Evolutionary conservation across 2,329 filamentous ascomycete species (phyloP), one percentile per base, ranked within the genome.

Genomic region (Nemania sp.): DNA sequence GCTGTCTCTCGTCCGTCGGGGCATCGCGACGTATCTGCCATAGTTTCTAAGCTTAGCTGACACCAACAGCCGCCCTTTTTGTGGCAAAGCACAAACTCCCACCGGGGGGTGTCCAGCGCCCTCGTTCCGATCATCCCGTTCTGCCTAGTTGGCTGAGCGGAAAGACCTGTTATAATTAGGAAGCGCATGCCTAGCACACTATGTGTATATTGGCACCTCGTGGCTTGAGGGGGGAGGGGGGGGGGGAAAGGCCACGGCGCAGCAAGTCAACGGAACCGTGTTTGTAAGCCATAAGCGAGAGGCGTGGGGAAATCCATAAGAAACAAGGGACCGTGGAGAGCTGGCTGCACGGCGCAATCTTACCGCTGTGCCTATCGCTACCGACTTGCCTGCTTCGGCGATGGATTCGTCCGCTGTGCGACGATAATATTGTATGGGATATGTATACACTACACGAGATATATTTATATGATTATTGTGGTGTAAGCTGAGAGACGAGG

Each of bases 1-100:
- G 54, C 54, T 43, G 20, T 49, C 43, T 50, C 50, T 25, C 50
- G 18, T 58, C 59, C 54, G 59, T 50, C 48, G 54, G 35, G 54
- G 54, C 46, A 18, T 54, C 9, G 35, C 37, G 50, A 54, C 51
- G 58, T 51, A 54, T 54, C 39, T 43, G 43, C 47, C 42, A 29
- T 29, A 4, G 4, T 29, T 29, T 29, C 7, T n/a, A n/a, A n/a
- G n/a, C 47, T 52, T 39, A 3, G 12, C 11, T n/a, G 15, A n/a
- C 35, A 39, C 35, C 48, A 35, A 29, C n/a, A 52, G 52, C 18
- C 13, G 53, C 48, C 56, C 56, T 42, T 34, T n/a, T 48, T 48
- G 17, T 10, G 49, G 56, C 32, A 48, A 21, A 18, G 15, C 17
- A 46, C 4, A 29, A 7, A 3, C 3, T 48, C 46, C 20, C 46